Percentiles rank a stretch among this genome's conserved stretches.
phyloP scores from a whole-genome alignment of 306 rosid species.

The Medicago ruthenica region DNA sequence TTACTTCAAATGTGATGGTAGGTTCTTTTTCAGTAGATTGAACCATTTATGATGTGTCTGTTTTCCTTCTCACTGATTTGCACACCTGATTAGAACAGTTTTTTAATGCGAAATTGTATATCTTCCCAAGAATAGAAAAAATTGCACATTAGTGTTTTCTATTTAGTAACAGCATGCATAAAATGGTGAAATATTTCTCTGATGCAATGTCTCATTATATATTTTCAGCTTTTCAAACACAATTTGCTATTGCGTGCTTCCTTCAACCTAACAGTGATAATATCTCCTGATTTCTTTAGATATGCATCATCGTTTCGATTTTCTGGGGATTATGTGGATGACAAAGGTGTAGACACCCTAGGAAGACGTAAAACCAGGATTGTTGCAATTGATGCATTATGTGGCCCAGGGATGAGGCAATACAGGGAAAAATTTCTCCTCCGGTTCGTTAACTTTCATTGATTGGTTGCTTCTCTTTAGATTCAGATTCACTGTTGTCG shows the following conservation, averaged over 20 bases:
- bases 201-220: constrained; percentile 13
- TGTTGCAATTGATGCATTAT: constrained; percentile 87
- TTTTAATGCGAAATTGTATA: background rate
- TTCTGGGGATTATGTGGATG: constrained; percentile 76
- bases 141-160: constrained; percentile 4
- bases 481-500: background rate
- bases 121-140: background rate
- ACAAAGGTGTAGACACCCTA: constrained; percentile 56
- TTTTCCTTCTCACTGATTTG: constrained; percentile 17
- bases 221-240: too few species aligned
- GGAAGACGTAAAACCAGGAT: constrained; percentile 84
- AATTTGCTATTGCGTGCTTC: constrained; percentile 16
- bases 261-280: constrained; percentile 41
- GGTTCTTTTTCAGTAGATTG: background rate
- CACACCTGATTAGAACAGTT: background rate
- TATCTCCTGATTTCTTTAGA: constrained; percentile 56
- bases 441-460: constrained; percentile 64
- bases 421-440: constrained; percentile 65
- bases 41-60: background rate
- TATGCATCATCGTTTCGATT: constrained; percentile 86
- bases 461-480: constrained; percentile 28
- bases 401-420: constrained; percentile 78
- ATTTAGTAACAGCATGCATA: constrained; percentile 16
- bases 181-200: constrained; percentile 1
- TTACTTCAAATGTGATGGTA: constrained; percentile 8